These are phyloP conservation scores for Fusarium dlaminii DNA, from an alignment of 2,329 filamentous ascomycete species.

Conservation along the genomic window DNA sequence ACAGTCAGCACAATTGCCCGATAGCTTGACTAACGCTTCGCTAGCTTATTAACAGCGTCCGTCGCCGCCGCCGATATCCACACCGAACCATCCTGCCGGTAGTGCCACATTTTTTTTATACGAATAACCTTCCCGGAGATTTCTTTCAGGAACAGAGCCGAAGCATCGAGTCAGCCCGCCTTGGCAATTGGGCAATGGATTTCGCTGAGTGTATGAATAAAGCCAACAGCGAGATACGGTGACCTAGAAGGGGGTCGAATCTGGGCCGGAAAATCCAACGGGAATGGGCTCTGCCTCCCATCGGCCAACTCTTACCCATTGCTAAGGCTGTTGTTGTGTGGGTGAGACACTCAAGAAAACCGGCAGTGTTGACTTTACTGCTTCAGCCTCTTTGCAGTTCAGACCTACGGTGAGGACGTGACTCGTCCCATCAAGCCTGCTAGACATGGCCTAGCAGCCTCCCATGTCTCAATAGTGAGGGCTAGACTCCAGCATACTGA, in stretches of 20 bases:
- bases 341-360: slow-evolving; percentile 4
- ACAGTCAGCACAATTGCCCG: slow-evolving; percentile 15
- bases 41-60: slow-evolving; percentile 23
- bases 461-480: slow-evolving; percentile 11
- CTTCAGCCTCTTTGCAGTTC: not conserved
- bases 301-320: slow-evolving; percentile 3
- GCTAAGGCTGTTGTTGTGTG: not conserved
- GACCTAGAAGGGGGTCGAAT: not conserved
- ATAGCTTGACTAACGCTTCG: slow-evolving; percentile 27
- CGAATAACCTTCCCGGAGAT: slow-evolving; percentile 34
- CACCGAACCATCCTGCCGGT: slow-evolving; percentile 38
- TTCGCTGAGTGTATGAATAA: not conserved
- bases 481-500: slow-evolving; percentile 11
- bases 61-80: slow-evolving; percentile 27
- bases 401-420: slow-evolving; percentile 14
- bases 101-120: slow-evolving; percentile 26
- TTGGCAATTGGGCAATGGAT: slow-evolving; percentile 9
- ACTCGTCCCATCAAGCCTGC: slow-evolving; percentile 20
- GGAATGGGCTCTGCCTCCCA: not conserved
- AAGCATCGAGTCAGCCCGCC: slow-evolving; percentile 15
- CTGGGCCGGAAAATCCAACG: not conserved
- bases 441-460: slow-evolving; percentile 8
- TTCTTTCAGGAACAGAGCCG: slow-evolving; percentile 28
- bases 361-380: not conserved
- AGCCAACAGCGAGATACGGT: not conserved